These are phyloP conservation scores for Centaurea solstitialis DNA, from an alignment of 129 eudicot species.

Conservation along the genomic window DNA sequence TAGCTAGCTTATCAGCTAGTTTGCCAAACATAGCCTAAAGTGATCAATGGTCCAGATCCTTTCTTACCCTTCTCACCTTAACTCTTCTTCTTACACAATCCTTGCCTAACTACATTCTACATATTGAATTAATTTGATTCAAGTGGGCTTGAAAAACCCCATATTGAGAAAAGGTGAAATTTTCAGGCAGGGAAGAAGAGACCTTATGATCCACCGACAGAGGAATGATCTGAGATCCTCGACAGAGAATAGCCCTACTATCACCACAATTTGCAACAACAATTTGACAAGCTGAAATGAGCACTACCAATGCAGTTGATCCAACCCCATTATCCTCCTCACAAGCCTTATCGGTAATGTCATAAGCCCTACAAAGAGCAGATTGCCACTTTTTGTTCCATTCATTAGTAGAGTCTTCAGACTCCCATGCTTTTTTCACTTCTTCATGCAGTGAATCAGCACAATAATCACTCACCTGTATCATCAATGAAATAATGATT, in stretches of 20 bases:
- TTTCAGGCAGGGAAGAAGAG: not conserved
- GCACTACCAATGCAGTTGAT: constrained; percentile 36
- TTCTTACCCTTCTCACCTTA: too few relatives aligned
- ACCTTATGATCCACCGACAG: constrained; percentile 28
- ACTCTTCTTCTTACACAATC: too few relatives aligned
- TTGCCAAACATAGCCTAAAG: too few relatives aligned
- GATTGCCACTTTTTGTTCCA: constrained; percentile 23
- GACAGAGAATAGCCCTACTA: constrained; percentile 28
- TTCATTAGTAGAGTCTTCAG: constrained; percentile 11
- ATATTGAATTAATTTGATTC: too few relatives aligned
- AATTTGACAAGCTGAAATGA: constrained; percentile 31
- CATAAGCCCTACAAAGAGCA: constrained; percentile 24
- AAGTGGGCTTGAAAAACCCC: too few relatives aligned
- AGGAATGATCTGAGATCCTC: constrained; percentile 27
- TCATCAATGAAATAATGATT: not conserved
- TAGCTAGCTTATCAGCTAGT: too few relatives aligned
- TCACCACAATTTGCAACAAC: constrained; percentile 36
- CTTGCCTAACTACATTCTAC: too few relatives aligned
- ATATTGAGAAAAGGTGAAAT: not conserved
- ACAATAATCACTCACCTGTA: constrained; percentile 33
- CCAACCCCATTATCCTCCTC: constrained; percentile 4
- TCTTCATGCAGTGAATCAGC: constrained; percentile 9
- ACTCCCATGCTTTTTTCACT: constrained; percentile 27
- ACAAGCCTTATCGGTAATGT: constrained; percentile 16
- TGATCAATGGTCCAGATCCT: too few relatives aligned